Evolutionary conservation across 805 yeast species (phyloP), one percentile per base, ranked within the genome.

Genomic region (Saccharomycopsis fermentans): DNA sequence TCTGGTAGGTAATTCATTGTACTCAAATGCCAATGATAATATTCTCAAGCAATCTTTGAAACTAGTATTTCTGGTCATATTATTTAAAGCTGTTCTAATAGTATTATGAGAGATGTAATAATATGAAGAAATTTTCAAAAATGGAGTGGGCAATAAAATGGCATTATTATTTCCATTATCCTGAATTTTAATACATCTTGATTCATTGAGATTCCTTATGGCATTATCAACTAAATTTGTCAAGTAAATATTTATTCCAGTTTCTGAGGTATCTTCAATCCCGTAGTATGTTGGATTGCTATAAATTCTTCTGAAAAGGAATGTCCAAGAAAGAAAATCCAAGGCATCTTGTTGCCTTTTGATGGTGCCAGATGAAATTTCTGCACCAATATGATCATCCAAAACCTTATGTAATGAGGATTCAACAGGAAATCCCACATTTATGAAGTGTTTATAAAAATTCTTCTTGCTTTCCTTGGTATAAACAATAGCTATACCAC

Each of bases 351-450:
- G 96, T 14, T 92, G 83, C 66, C 85, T 91, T 0, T 97, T 89
- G 1, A 94, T 97, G 0, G 96, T 90, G 1, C 99, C 99, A 16
- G 94, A 71, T 0, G 98, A 86, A 29, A 95, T 90, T 69, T 94
- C 99, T 0, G 99, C 99, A 69, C 95, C 95, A 66, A 94, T 75
- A 65, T 92, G 94, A 68, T 94, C 99, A 21, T 88, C 91, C 36
- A 94, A 71, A 65, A 88, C 90, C 0, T 81, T 84, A 58, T 84
- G 77, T 43, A 94, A 75, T 59, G 84, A 82, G 0, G 97, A 90
- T 69, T 94, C 99, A 58, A 94, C 94, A 0, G 99, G 97, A 70
- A 90, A 96, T 66, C 94, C 99, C 61, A 95, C 96, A 0, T 96
- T 84, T 34, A 94, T 77, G 21, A 91, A 75, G 0, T 95, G 83